Evolutionary conservation across 2,329 filamentous ascomycete species (phyloP), one percentile per base, ranked within the genome.

Genomic region (Colletotrichum lini): DNA sequence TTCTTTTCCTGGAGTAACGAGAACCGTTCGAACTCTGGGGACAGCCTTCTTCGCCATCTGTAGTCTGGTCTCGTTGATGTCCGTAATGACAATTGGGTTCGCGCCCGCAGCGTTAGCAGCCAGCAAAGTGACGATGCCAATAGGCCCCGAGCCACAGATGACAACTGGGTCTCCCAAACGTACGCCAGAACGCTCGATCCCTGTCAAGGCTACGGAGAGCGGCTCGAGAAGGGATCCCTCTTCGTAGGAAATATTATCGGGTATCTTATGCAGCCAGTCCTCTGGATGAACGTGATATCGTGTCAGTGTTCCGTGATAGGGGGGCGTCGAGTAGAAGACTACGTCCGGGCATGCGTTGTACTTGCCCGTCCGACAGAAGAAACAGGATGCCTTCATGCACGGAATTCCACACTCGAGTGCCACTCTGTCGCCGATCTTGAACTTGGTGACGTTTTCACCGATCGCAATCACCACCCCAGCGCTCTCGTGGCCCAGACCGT

Each of bases 221-320:
- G 86, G 85, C 77, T 87, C 86, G 12, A 87, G 80, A 6, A 88
- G 77, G 0, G 82, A 82, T 0, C 82, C 84, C 64, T 86, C 84
- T 42, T 82, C 77, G 49, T 83, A 80, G 7, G 75, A 78, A 15
- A 85, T 74, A 1, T 71, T 50, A 4, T 75, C 70, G 0, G 83
- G 83, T 1, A 86, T 72, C 42, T 77, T 79, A 71, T 83, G 82
- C 65, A 79, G 78, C 71, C 80, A 83, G 38, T 82, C 81, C 23
- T 77, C 81, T 0, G 82, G 81, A 6, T 81, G 74, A 4, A 75
- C 74, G 67, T 80, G 83, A 60, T 79, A 84, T 50, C 77, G 78
- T 0, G 77, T 72, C 38, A 85, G 73, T 3, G 82, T 83, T 6
- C 83, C 82, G 42, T 83, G 80, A 2, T 78, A 73, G 1, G 80